These are phyloP conservation scores for Saccharomyces hybrid DNA, from an alignment of 1,139 yeast species.

Conservation along the genomic window DNA sequence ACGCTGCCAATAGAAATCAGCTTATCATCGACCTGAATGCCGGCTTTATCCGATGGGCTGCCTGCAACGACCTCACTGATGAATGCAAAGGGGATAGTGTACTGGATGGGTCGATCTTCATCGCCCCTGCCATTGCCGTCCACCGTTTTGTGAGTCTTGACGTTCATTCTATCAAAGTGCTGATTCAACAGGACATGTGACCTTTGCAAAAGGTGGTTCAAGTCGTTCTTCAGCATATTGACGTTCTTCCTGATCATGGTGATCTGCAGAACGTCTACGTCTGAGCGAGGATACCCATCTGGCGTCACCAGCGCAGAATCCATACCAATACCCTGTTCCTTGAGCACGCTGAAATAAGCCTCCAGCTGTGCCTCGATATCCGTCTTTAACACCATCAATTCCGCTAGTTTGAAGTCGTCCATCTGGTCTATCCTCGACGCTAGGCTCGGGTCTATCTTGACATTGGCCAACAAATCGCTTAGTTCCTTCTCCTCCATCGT, in stretches of 20 bases:
- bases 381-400: constrained; percentile 11
- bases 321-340: constrained; percentile 46
- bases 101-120: not conserved
- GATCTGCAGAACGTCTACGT: constrained; percentile 67
- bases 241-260: constrained; percentile 57
- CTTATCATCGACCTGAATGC: constrained; percentile 39
- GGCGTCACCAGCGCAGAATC: constrained; percentile 51
- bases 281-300: constrained; percentile 87
- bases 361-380: constrained; percentile 19
- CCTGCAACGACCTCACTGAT: constrained; percentile 41
- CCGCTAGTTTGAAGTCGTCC: not conserved
- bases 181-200: constrained; percentile 42
- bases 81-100: constrained; percentile 50
- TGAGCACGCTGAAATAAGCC: constrained; percentile 12
- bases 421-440: not conserved
- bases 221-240: constrained; percentile 64
- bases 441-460: not conserved
- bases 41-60: constrained; percentile 46
- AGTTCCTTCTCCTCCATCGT: not conserved
- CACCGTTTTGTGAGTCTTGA: not conserved
- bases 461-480: not conserved
- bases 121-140: not conserved
- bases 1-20: constrained; percentile 48
- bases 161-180: constrained; percentile 33
- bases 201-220: constrained; percentile 42